Conservation (phyloP, 163 green algal genomes). For the Trebouxia gelatinosa region DNA sequence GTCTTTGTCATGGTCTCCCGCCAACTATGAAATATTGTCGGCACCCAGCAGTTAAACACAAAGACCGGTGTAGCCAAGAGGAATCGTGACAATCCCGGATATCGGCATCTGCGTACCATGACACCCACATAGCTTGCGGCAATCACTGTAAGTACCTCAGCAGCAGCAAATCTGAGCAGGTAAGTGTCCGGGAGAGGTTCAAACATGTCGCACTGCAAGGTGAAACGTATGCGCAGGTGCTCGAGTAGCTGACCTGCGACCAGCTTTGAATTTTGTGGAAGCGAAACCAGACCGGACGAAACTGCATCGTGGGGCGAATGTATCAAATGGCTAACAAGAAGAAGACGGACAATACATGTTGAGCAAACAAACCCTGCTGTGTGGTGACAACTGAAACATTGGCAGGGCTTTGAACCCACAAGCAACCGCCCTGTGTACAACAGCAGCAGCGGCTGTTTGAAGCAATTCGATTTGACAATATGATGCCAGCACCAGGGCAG, state of each 20-base stretch:
- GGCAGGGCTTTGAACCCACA: background rate
- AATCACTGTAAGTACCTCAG: background rate
- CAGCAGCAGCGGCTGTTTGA: background rate
- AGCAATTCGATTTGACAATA: background rate
- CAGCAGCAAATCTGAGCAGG: background rate
- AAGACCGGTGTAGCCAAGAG: conserved; percentile 28
- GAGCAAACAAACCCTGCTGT: no score
- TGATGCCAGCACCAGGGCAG: conserved; percentile 24
- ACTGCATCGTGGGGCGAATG: no score
- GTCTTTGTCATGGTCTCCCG: conserved; percentile 28
- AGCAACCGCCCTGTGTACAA: background rate
- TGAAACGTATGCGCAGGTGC: background rate
- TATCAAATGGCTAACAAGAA: no score
- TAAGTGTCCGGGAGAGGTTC: background rate
- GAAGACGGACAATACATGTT: no score
- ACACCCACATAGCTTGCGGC: background rate
- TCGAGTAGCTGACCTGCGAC: background rate
- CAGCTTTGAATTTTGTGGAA: no score
- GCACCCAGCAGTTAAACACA: conserved; percentile 19
- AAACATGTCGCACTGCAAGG: background rate
- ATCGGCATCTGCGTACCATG: background rate
- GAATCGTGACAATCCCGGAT: background rate
- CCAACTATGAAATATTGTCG: conserved; percentile 27
- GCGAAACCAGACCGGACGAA: no score
- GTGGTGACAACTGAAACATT: no score